phyloP scores from a whole-genome alignment of 2,329 filamentous ascomycete genomes.

The Colletotrichum orbiculare region DNA sequence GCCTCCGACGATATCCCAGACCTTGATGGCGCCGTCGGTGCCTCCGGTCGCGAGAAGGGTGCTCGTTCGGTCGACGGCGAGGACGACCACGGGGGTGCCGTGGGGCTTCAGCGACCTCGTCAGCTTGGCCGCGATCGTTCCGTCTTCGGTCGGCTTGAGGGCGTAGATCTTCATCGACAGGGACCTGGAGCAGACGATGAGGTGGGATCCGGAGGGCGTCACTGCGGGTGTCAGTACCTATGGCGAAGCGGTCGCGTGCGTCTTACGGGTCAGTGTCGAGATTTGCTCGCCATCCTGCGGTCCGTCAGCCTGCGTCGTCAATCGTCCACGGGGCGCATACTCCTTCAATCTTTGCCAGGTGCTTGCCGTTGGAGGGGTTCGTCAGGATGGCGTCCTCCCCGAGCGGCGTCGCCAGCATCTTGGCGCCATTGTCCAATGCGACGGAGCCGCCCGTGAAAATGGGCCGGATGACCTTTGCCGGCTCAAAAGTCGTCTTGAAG shows the following conservation, averaged over 20 bases:
- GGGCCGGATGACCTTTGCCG: slow-evolving; percentile 84
- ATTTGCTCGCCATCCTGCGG: slow-evolving; percentile 81
- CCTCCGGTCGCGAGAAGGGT: slow-evolving; percentile 92
- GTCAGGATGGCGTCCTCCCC: slow-evolving; percentile 92
- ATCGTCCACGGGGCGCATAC: slow-evolving; percentile 57
- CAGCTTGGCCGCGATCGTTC: slow-evolving; percentile 73
- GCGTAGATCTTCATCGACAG: slow-evolving; percentile 93
- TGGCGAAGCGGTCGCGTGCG: background rate
- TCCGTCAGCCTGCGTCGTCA: slow-evolving; percentile 37
- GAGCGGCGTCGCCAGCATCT: slow-evolving; percentile 87
- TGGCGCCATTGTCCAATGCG: slow-evolving; percentile 82
- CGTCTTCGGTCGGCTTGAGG: slow-evolving; percentile 69
- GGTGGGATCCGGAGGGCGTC: slow-evolving; percentile 86
- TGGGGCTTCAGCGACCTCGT: slow-evolving; percentile 89
- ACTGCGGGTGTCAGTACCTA: slow-evolving; percentile 59
- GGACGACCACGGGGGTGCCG: slow-evolving; percentile 86
- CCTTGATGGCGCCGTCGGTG: slow-evolving; percentile 92
- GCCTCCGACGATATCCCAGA: slow-evolving; percentile 93
- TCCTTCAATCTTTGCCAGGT: slow-evolving; percentile 88
- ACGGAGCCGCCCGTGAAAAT: slow-evolving; percentile 94
- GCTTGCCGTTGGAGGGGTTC: slow-evolving; percentile 82
- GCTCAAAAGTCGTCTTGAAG: slow-evolving; percentile 90
- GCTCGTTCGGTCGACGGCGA: slow-evolving; percentile 86
- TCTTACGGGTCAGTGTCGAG: slow-evolving; percentile 62
- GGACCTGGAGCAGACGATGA: slow-evolving; percentile 94